Percentiles rank a stretch among this genome's conserved stretches.
phyloP scores from a whole-genome alignment of 495 filamentous ascomycete genomes.

The Sporormia fimetaria region DNA sequence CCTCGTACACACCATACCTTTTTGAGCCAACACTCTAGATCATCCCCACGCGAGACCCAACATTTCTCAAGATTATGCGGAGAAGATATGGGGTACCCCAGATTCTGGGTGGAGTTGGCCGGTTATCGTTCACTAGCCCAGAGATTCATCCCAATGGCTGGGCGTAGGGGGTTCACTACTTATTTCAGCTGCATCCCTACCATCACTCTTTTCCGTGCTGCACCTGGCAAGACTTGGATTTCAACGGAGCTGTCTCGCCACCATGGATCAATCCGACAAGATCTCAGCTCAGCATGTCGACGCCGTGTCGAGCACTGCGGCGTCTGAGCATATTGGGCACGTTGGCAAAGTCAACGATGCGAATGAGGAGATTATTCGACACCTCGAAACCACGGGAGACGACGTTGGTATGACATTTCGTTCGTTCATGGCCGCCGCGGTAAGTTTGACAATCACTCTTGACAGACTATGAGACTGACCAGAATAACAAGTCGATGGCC shows the following conservation, averaged over 20 bases:
- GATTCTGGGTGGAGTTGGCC: constrained; percentile 4
- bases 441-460: constrained; percentile 1
- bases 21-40: too few relatives aligned
- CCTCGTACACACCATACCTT: too few relatives aligned
- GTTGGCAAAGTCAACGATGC: constrained; percentile 4
- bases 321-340: constrained; percentile 3
- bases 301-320: constrained; percentile 10
- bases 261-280: constrained; percentile 12
- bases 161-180: not conserved
- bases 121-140: constrained; percentile 1
- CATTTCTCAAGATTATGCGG: not conserved
- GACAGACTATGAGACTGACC: not conserved
- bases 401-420: constrained; percentile 22
- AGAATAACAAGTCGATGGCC: constrained; percentile 14
- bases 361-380: constrained; percentile 19
- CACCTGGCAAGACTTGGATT: not conserved
- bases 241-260: not conserved
- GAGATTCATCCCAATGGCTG: not conserved
- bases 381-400: constrained; percentile 20
- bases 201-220: not conserved
- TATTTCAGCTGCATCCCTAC: not conserved
- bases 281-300: constrained; percentile 5
- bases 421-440: constrained; percentile 15
- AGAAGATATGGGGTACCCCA: constrained; percentile 1
- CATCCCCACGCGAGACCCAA: too few relatives aligned